A percentile compares a stretch with the other conserved stretches of the same genome.
Conservation (phyloP, 768 basidiomycete species). For the Phylloporus sp. region DNA sequence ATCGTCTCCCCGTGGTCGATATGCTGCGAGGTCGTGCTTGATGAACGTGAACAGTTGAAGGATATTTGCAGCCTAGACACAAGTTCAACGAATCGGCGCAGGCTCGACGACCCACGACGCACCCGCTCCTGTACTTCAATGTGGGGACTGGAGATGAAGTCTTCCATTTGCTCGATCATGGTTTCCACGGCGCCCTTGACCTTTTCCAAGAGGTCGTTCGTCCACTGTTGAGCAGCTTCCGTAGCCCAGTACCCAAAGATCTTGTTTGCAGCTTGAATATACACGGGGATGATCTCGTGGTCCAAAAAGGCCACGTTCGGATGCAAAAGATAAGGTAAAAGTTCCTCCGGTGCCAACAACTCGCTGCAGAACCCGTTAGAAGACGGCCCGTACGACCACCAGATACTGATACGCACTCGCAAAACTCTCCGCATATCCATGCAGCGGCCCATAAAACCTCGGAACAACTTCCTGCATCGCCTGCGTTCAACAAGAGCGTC, state of each 20-base stretch:
- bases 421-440: slow-evolving; percentile 95
- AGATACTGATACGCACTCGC: slow-evolving; percentile 53
- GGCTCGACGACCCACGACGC: slow-evolving; percentile 23
- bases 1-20: slow-evolving; percentile 42
- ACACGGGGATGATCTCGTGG: slow-evolving; percentile 67
- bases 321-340: slow-evolving; percentile 65
- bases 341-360: slow-evolving; percentile 69
- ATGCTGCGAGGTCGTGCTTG: slow-evolving; percentile 60
- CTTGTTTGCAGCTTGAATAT: slow-evolving; percentile 79
- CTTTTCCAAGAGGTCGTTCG: slow-evolving; percentile 60
- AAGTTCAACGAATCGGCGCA: background rate
- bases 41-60: slow-evolving; percentile 73
- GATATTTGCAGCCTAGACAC: slow-evolving; percentile 81
- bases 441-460: slow-evolving; percentile 92
- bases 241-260: slow-evolving; percentile 84
- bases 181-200: slow-evolving; percentile 60
- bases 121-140: slow-evolving; percentile 94
- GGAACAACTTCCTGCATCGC: slow-evolving; percentile 68
- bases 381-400: background rate
- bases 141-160: slow-evolving; percentile 57
- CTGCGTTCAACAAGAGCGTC: slow-evolving; percentile 58
- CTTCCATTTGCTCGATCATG: slow-evolving; percentile 51
- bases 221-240: slow-evolving; percentile 72
- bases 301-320: slow-evolving; percentile 51
- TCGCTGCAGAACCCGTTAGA: slow-evolving; percentile 44